These are phyloP conservation scores for Diddensiella santjacobensis DNA, from an alignment of 805 yeast species.

Conservation along the genomic window DNA sequence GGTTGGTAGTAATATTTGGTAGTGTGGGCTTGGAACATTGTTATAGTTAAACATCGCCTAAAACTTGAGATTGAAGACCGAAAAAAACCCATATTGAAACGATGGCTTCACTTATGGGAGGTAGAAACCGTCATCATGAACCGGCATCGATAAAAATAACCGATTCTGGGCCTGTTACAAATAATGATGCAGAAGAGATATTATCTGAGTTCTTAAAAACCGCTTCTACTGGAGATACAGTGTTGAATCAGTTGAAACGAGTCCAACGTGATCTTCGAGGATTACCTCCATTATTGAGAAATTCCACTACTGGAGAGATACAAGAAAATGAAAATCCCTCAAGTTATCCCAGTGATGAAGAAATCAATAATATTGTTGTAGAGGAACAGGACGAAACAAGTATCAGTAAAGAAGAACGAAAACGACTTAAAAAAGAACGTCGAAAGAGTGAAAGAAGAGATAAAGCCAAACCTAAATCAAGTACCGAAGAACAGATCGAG, in stretches of 20 bases:
- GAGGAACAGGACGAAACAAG: not conserved
- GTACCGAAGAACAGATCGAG: slow-evolving; percentile 3
- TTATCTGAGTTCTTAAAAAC: slow-evolving; percentile 42
- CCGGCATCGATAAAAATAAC: slow-evolving; percentile 19
- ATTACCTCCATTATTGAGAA: slow-evolving; percentile 52
- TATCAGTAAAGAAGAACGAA: slow-evolving; percentile 12
- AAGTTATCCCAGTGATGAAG: slow-evolving; percentile 1
- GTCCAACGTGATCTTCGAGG: slow-evolving; percentile 78
- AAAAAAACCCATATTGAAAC: not conserved
- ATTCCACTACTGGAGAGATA: slow-evolving; percentile 4
- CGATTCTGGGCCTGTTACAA: slow-evolving; percentile 27
- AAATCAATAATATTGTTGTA: not conserved
- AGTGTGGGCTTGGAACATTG: no score
- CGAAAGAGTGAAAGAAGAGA: slow-evolving; percentile 4
- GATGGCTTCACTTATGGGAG: not conserved
- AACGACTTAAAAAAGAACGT: slow-evolving; percentile 7
- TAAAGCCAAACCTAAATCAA: not conserved
- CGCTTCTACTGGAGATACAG: slow-evolving; percentile 30
- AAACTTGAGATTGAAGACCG: not conserved
- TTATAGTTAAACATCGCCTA: no score
- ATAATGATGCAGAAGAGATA: slow-evolving; percentile 44
- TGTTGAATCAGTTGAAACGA: slow-evolving; percentile 61
- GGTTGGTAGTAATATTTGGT: no score
- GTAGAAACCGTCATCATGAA: not conserved
- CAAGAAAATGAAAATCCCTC: not conserved